Base-by-base conservation (phyloP, 305 asterid species). In the Fraxinus platypoda region DNA sequence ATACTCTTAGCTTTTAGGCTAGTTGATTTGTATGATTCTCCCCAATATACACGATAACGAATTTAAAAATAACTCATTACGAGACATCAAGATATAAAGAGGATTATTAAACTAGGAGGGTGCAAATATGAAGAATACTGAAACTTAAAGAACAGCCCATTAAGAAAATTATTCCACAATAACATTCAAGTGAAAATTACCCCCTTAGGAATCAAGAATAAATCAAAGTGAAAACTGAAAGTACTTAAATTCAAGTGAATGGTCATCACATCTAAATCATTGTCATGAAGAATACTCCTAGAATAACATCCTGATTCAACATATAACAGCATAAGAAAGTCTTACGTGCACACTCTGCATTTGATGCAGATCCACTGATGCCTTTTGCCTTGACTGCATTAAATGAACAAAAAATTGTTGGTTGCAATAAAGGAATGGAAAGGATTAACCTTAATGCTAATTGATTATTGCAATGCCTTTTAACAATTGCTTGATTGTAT, bases 311-410 rank as follows among this genome's bases (percentile, higher is more conserved):
- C 74, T 66, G 35, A 66, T 1, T 30, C 54, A 68, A 81, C 57
- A 70, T 54, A 78, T 31, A 82, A 79, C 80, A 79, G 75, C 75
- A 54, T 8, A 66, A 78, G 74, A 71, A 72, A 81, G 75, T 17
- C 98, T 93, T 92, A 95, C 99, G 86, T 94, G 90, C 64, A 88
- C 87, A 83, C 80, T 88, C 88, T 91, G 94, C 99, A 95, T 95
- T 87, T 91, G 94, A 46, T 90, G 95, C 90, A 94, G 88, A 90
- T 93, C 97, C 8, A 90, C 84, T 31, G 87, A 81, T 33, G 99
- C 98, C 76, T 93, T 94, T 82, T 92, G 94, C 92, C 97, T 94
- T 19, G 99, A 95, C 98, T 94, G 94, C 89, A 91, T 71, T 80
- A 78, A 87, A 86, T 25, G 7, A 66, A 66, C 19, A 66, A 28